Percentiles rank a stretch among this genome's conserved stretches.
Conservation (phyloP, 2,329 filamentous ascomycete species). For the Monosporascus sp. region DNA sequence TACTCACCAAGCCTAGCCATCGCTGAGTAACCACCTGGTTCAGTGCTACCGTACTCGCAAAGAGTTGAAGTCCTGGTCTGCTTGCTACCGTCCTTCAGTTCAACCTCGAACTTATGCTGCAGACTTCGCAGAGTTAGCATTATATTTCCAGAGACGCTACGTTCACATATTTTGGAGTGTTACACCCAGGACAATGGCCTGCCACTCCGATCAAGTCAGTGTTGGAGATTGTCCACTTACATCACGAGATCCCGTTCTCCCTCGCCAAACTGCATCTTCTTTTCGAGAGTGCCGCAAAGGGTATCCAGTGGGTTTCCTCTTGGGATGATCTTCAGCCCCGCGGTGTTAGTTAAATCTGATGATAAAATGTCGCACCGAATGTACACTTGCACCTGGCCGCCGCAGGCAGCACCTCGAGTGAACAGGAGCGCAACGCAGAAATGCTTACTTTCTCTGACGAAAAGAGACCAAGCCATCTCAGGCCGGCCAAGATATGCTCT, state of each 20-base stretch:
- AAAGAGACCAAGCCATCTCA: conserved; percentile 60
- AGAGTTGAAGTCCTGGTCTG: conserved; percentile 79
- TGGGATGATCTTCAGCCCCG: conserved; percentile 26
- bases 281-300: conserved; percentile 82
- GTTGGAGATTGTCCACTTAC: conserved; percentile 11
- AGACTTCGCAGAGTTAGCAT: conserved; percentile 29
- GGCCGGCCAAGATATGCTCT: conserved; percentile 63
- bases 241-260: conserved; percentile 82
- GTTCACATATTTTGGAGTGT: background rate
- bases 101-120: conserved; percentile 80
- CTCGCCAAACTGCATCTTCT: conserved; percentile 85
- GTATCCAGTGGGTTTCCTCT: conserved; percentile 81
- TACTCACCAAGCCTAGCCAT: conserved; percentile 64
- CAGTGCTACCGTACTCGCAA: conserved; percentile 65
- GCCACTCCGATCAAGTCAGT: background rate
- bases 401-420: conserved; percentile 57
- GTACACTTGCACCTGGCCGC: conserved; percentile 1
- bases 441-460: conserved; percentile 24
- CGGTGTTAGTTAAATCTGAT: conserved; percentile 1
- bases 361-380: background rate
- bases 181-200: background rate
- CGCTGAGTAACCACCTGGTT: conserved; percentile 69
- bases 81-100: conserved; percentile 72
- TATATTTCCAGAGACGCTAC: background rate
- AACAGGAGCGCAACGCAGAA: conserved; percentile 40